Base-by-base conservation (phyloP, 169 alveolate species). In the Plasmodium ovale region DNA sequence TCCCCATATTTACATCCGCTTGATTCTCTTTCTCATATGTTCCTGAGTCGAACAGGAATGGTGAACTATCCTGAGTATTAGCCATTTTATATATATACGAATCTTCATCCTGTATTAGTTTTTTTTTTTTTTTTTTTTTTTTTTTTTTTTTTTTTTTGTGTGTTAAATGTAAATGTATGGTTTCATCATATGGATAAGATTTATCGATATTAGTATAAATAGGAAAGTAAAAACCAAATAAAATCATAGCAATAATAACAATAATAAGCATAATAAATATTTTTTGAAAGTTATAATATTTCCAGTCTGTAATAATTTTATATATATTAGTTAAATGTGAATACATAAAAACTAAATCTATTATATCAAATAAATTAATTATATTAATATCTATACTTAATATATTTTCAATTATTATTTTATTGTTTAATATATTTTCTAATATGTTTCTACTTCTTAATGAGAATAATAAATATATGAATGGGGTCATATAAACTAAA, bases 131-230 rank as follows among this genome's bases (percentile, higher is more conserved):
- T n/a, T n/a, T n/a, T n/a, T n/a, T n/a, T 25, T 65, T 16, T 39
- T 42, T 39, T 16, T 65, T 19, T 19, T 65, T 39, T 37, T 65
- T 25, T 39, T 65, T 42, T 37, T 65, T 71, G 12, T 19, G 19
- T 56, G 14, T 27, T 44, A 58, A 10, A 27, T 27, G 2, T 6
- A 73, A 12, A 62, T 44, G 47, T n/a, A 37, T 23, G 21, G 33
- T 10, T 4, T 79, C 54, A 47, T 79, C 59, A 0, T 14, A 62
- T 53, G 77, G 31, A 54, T 64, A 79, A 3, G 77, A 14, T 10
- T 79, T 79, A 14, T 79, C 89, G 19, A 79, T 79, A 47, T 79
- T 79, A 3, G 89, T 79, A 39, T 79, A 79, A 33, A 79, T 79
- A 21, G 89, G 89, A 27, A 79, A 79, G 39, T 79, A 79, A 33